A percentile compares a stretch with the other conserved stretches of the same genome.
Evolutionary conservation across 306 rosid species (phyloP).

Genomic region (Sindora glabra): DNA sequence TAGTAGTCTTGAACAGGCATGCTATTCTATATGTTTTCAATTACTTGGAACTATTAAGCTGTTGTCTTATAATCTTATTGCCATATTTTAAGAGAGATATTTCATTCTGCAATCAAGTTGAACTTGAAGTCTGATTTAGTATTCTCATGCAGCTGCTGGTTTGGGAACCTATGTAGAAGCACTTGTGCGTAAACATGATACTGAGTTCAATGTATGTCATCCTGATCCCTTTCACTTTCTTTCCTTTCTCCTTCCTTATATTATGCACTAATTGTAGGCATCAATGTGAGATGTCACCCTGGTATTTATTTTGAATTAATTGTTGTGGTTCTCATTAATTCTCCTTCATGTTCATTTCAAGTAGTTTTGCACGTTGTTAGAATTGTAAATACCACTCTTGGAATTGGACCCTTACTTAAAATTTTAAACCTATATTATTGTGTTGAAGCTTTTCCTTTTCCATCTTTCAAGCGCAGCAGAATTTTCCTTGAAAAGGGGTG

Average conservation of each 20-base stretch:
- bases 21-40: background rate
- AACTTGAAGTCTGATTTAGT: slow-evolving; percentile 12
- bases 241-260: background rate
- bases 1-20: background rate
- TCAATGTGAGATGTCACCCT: background rate
- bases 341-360: background rate
- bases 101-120: background rate
- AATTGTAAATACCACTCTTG: background rate
- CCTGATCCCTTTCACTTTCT: background rate
- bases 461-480: too few relatives aligned
- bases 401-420: background rate
- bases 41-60: background rate
- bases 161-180: slow-evolving; percentile 93
- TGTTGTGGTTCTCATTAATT: background rate
- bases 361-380: background rate
- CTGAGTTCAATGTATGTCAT: slow-evolving; percentile 71
- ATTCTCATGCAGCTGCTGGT: slow-evolving; percentile 75
- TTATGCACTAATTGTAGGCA: background rate
- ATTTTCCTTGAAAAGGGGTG: too few relatives aligned
- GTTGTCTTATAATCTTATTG: background rate
- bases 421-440: too few relatives aligned
- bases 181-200: slow-evolving; percentile 75
- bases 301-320: slow-evolving; percentile 1
- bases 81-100: slow-evolving; percentile 1
- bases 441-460: too few relatives aligned